Base-by-base conservation (phyloP, 192 early-diverging fungal genomes). In the Entomortierella parvispora region DNA sequence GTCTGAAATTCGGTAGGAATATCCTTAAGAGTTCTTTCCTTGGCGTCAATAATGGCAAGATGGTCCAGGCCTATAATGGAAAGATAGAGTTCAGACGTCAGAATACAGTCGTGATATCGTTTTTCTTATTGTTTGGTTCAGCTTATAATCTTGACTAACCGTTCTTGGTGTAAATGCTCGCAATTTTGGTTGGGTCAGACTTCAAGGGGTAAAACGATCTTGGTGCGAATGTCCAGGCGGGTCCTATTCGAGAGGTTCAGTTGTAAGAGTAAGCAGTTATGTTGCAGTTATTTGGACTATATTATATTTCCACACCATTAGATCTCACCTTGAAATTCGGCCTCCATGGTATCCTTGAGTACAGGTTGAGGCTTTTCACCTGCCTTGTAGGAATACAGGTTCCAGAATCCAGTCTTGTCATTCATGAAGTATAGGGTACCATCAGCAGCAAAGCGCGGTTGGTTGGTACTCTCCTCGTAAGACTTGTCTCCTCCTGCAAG, bases 391-490 rank as follows among this genome's bases (percentile, higher is more conserved):
- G 80, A 81, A 78, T 92, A 88, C 1, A 91, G 71, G 57, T 91
- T 92, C 89, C 90, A 92, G 63, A 89, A 94, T 14, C 91, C 91
- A 3, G 82, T 79, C 18, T 91, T 82, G 78, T 94, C 93, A 28
- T 79, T 85, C 15, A 85, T 66, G 63, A 92, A 92, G 62, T 90
- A 90, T 22, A 94, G 70, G 0, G 79, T 74, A 1, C 87, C 86
- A 34, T 85, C 81, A 0, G 58, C 62, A 55, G 84, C 89, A 53
- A 87, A 90, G 2, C 82, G 69, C 51, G 90, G 90, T 81, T 93
- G 91, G 58, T 91, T 77, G 6, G 48, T 56, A 25, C 74, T 77
- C 45, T 77, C 74, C 61, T 77, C 74, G 11, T 77, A 18, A 12
- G 33, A 17, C 61, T 77, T 77, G 56, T 77, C 60, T 3, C 26